Conservation (phyloP, 2,329 filamentous ascomycete species). For the Aurifilum marmelostoma region DNA sequence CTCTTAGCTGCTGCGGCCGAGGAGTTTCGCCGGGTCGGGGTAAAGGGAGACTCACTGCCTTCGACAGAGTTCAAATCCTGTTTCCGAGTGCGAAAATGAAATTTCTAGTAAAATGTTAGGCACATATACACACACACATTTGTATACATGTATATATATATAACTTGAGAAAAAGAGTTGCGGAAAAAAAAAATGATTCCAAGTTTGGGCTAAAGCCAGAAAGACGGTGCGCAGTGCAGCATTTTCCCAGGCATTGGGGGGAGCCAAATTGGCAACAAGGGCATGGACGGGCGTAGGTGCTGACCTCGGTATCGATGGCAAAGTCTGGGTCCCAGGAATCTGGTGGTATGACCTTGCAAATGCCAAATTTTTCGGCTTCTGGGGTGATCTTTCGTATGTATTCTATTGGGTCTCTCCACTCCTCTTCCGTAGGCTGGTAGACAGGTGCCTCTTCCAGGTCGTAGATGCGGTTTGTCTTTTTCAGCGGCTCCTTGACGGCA, state of each 20-base stretch:
- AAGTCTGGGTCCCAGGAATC: conserved; percentile 94
- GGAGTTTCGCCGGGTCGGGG: conserved; percentile 1
- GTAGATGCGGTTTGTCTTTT: conserved; percentile 78
- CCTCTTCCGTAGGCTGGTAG: conserved; percentile 86
- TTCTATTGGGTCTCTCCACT: conserved; percentile 91
- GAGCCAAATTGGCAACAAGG: not conserved
- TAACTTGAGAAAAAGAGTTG: no score
- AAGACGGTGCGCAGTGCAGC: conserved; percentile 2
- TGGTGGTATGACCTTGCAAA: conserved; percentile 94
- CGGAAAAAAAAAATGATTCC: no score
- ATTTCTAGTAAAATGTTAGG: conserved; percentile 63
- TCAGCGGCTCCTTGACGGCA: conserved; percentile 73
- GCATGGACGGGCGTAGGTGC: conserved; percentile 33
- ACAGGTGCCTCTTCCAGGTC: conserved; percentile 88
- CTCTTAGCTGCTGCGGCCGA: conserved; percentile 41
- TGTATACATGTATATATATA: not conserved
- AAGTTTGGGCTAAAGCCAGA: not conserved
- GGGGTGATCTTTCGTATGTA: conserved; percentile 92
- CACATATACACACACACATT: not conserved
- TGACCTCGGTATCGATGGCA: conserved; percentile 94
- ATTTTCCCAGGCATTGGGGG: not conserved
- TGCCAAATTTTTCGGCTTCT: conserved; percentile 84
- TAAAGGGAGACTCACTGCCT: conserved; percentile 73
- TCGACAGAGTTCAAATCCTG: conserved; percentile 98
- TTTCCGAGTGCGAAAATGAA: conserved; percentile 94